Base-by-base conservation (phyloP, 768 basidiomycete species). In the Lentinula boryana region DNA sequence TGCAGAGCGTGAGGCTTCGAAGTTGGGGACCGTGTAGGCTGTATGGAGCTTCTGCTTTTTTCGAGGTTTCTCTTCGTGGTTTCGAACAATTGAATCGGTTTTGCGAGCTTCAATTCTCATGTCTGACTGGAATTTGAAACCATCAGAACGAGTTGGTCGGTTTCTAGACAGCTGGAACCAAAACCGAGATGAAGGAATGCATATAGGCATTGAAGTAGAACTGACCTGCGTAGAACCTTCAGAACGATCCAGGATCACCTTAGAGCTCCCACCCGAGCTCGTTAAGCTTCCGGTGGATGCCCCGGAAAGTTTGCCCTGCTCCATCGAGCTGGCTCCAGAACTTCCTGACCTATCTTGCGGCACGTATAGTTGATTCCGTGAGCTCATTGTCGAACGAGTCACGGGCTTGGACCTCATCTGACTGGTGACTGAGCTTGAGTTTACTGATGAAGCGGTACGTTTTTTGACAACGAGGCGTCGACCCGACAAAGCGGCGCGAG, bases 111-210 rank as follows among this genome's bases (percentile, higher is more conserved):
- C 78, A 55, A 81, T 64, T 61, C 81, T 79, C 38, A 75, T 75
- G 40, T 84, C 81, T 8, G 80, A 68, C 18, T 75, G 76, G 67
- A 86, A 85, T 56, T 75, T 78, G 74, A 85, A 85, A 65, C 72
- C 82, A 44, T 75, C 70, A 59, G 81, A 78, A 64, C 76, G 76
- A 56, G 82, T 83, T 60, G 74, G 67, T 67, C 68, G 72, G 67
- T 65, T 63, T 62, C 68, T 67, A 48, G 67, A 54, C 31, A 58
- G 41, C 51, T 55, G 6, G 33, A 62, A 13, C 13, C 5, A 21
- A 16, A 23, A 32, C 4, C 15, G 32, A 23, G 15, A 43, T 36
- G 33, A n/a, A 13, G 33, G 48, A 27, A 51, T 50, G 10, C 31
- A 18, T 15, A 27, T 23, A 43, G 13, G 16, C 10, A 5, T 54